phyloP scores from a whole-genome alignment of 371 early-diverging fungal genomes.

The Coemansia sp. region DNA sequence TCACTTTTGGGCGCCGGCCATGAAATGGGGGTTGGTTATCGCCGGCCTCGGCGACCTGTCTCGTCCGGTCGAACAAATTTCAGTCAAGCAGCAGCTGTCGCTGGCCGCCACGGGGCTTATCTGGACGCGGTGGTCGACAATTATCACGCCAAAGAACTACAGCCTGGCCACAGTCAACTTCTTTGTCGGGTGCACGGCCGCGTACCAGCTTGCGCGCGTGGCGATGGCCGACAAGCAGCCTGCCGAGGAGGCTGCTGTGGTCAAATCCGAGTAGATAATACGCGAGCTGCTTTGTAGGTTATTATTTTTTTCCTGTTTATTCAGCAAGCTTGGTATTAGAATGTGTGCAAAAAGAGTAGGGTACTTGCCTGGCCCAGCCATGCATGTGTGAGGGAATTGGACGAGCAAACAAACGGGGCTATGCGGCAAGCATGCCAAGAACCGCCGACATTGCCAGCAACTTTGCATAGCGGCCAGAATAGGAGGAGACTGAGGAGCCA shows the following conservation, averaged over 20 bases:
- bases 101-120: slow-evolving; percentile 93
- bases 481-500: slow-evolving; percentile 1
- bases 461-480: not conserved
- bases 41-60: slow-evolving; percentile 91
- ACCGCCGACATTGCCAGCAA: not conserved
- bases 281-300: not conserved
- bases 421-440: not conserved
- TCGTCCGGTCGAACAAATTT: slow-evolving; percentile 91
- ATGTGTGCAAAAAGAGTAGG: too few species aligned
- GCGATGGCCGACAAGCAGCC: slow-evolving; percentile 16
- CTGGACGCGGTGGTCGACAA: slow-evolving; percentile 93
- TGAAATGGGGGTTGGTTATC: slow-evolving; percentile 90
- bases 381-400: not conserved
- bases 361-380: not conserved
- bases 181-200: slow-evolving; percentile 88
- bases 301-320: too few species aligned
- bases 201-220: slow-evolving; percentile 83
- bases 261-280: not conserved
- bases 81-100: slow-evolving; percentile 63
- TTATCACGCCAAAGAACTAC: slow-evolving; percentile 92
- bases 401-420: not conserved
- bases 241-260: not conserved
- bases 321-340: too few species aligned
- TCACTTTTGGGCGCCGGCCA: slow-evolving; percentile 87
- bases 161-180: slow-evolving; percentile 85